Evolutionary conservation across 1,284 basidiomycete species (phyloP).

Genomic region (Ganoderma lucidum): DNA sequence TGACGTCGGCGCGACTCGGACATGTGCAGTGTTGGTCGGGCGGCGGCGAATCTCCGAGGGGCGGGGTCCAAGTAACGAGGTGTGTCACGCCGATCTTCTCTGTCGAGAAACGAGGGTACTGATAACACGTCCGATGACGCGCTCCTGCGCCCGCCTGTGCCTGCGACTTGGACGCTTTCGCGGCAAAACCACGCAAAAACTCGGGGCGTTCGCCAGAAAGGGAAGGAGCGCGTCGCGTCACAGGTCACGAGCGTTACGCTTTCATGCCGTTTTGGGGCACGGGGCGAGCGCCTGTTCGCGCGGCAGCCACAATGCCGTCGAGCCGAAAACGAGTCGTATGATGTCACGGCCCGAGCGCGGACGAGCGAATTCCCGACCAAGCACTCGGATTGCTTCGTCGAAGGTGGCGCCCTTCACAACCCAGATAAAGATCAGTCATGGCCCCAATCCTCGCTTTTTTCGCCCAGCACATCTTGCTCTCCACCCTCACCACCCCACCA

Average conservation of each 20-base stretch:
- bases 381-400: slow-evolving; percentile 13
- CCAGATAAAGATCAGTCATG: slow-evolving; percentile 34
- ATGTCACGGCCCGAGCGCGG: slow-evolving; percentile 32
- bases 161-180: not conserved
- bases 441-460: not conserved
- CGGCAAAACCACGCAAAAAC: slow-evolving; percentile 14
- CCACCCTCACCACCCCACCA: slow-evolving; percentile 21
- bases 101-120: slow-evolving; percentile 26
- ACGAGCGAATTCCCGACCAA: not conserved
- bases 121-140: slow-evolving; percentile 28
- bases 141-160: not conserved
- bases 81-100: slow-evolving; percentile 7
- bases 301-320: slow-evolving; percentile 18
- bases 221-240: slow-evolving; percentile 27
- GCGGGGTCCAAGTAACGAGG: not conserved
- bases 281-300: slow-evolving; percentile 10
- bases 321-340: slow-evolving; percentile 28
- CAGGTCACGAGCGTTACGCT: slow-evolving; percentile 28
- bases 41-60: slow-evolving; percentile 1
- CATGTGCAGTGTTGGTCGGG: not conserved
- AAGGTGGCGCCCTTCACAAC: slow-evolving; percentile 23
- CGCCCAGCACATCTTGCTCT: slow-evolving; percentile 8
- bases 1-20: not conserved
- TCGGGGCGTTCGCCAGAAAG: not conserved
- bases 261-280: slow-evolving; percentile 8